Conservation (phyloP, 139 green algal genomes). For the Trebouxia sp. region DNA sequence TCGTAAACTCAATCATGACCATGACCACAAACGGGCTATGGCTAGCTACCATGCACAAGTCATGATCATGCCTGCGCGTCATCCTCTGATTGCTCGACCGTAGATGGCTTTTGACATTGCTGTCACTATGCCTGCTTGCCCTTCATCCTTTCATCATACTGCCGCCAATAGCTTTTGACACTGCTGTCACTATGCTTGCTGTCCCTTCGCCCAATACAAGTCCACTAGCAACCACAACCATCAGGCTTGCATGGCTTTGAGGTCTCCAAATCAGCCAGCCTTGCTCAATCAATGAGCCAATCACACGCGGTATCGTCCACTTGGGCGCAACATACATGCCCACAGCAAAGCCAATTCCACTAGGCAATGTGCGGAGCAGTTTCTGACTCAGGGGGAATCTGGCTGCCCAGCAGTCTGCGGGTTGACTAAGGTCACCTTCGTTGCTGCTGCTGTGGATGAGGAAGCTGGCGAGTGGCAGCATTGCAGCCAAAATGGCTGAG, state of each 20-base stretch:
- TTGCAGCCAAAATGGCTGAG: slow-evolving; percentile 17
- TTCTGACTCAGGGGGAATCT: background rate
- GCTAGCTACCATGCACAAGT: too few species aligned
- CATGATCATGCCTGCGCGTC: too few species aligned
- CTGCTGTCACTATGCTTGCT: slow-evolving; percentile 50
- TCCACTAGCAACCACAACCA: slow-evolving; percentile 61
- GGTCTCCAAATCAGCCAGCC: slow-evolving; percentile 20
- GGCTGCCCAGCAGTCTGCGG: background rate
- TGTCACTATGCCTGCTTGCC: too few species aligned
- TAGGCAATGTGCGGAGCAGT: slow-evolving; percentile 30
- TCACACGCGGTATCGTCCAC: slow-evolving; percentile 56
- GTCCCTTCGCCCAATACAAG: slow-evolving; percentile 67
- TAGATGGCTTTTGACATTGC: too few species aligned
- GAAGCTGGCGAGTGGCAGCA: slow-evolving; percentile 29
- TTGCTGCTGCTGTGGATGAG: slow-evolving; percentile 9
- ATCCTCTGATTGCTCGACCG: too few species aligned
- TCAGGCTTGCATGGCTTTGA: slow-evolving; percentile 36
- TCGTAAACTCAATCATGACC: too few species aligned
- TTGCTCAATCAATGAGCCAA: slow-evolving; percentile 49
- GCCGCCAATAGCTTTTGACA: slow-evolving; percentile 33
- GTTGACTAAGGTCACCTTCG: background rate
- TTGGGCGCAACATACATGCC: slow-evolving; percentile 59
- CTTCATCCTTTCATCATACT: too few species aligned
- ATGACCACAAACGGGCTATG: too few species aligned
- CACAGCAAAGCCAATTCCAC: slow-evolving; percentile 58